Evolutionary conservation across 805 yeast genomes (phyloP).

Genomic region (Saturnispora diversa): DNA sequence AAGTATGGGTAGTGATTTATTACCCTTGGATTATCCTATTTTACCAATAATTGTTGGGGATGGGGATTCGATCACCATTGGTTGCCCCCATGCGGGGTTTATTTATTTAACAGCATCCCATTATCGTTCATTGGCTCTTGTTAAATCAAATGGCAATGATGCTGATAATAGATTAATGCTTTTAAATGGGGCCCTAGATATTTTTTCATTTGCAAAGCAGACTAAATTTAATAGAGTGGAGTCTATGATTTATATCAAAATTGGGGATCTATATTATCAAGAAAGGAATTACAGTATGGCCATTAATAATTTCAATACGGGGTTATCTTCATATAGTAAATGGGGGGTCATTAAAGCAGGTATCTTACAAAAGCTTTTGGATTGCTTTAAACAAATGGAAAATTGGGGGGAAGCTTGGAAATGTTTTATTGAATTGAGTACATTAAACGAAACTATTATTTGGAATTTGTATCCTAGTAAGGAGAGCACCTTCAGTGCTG

Average conservation of each 20-base stretch:
- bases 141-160: too few species aligned
- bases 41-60: slow-evolving; percentile 8
- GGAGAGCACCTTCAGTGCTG: too few species aligned
- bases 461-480: neutral
- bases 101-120: too few species aligned
- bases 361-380: slow-evolving; percentile 32
- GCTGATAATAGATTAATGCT: slow-evolving; percentile 20
- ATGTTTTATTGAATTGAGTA: slow-evolving; percentile 29
- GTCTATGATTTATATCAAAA: slow-evolving; percentile 38
- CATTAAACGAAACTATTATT: neutral
- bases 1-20: slow-evolving; percentile 21
- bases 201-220: slow-evolving; percentile 31
- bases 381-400: slow-evolving; percentile 31
- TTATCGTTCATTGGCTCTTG: too few species aligned
- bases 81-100: slow-evolving; percentile 39
- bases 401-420: slow-evolving; percentile 29
- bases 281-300: slow-evolving; percentile 34
- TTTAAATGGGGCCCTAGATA: slow-evolving; percentile 31
- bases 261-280: slow-evolving; percentile 41
- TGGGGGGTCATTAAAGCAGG: slow-evolving; percentile 33
- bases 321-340: slow-evolving; percentile 30
- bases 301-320: slow-evolving; percentile 33
- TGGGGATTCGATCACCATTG: slow-evolving; percentile 17
- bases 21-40: slow-evolving; percentile 35
- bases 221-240: slow-evolving; percentile 33